Percentiles rank a stretch among this genome's conserved stretches.
phyloP scores from a whole-genome alignment of 2,329 filamentous ascomycete species.

The Davidsoniella neocaledoniae region DNA sequence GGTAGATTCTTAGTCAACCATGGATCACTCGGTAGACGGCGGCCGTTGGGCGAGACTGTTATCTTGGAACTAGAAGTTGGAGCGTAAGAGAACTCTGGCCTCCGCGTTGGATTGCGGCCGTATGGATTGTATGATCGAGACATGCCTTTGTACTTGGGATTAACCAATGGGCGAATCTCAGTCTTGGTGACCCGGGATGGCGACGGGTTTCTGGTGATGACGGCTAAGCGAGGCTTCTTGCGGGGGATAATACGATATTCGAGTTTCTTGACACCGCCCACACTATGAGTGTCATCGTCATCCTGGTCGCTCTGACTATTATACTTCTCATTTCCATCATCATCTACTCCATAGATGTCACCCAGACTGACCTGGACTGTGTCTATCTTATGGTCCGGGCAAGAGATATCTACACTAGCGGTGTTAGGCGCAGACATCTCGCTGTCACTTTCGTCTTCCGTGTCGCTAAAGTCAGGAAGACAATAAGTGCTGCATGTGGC shows the following conservation, averaged over 20 bases:
- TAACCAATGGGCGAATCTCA: too few species aligned
- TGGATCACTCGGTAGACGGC: constrained; percentile 15
- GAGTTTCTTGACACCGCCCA: too few species aligned
- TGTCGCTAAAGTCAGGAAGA: background rate
- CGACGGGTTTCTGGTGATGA: background rate
- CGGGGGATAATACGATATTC: too few species aligned
- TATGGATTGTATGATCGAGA: constrained; percentile 2
- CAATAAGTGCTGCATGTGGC: too few species aligned
- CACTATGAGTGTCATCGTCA: too few species aligned
- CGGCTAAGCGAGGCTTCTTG: background rate
- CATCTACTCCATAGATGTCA: too few species aligned
- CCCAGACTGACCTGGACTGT: background rate
- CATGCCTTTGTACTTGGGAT: too few species aligned
- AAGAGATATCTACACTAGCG: background rate
- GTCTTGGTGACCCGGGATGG: background rate
- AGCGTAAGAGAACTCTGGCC: too few species aligned
- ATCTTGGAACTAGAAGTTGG: too few species aligned
- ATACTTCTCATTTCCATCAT: too few species aligned
- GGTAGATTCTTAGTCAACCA: constrained; percentile 18
- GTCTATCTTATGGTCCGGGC: background rate
- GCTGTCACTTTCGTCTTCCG: background rate
- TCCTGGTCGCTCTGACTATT: too few species aligned
- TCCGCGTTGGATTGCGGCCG: background rate
- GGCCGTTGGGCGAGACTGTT: too few species aligned
- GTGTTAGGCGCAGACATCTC: background rate